A percentile compares a stretch with the other conserved stretches of the same genome.
These are phyloP conservation scores for Leptographium galeiforme DNA, from an alignment of 2,329 filamentous ascomycete species.

Conservation along the genomic window DNA sequence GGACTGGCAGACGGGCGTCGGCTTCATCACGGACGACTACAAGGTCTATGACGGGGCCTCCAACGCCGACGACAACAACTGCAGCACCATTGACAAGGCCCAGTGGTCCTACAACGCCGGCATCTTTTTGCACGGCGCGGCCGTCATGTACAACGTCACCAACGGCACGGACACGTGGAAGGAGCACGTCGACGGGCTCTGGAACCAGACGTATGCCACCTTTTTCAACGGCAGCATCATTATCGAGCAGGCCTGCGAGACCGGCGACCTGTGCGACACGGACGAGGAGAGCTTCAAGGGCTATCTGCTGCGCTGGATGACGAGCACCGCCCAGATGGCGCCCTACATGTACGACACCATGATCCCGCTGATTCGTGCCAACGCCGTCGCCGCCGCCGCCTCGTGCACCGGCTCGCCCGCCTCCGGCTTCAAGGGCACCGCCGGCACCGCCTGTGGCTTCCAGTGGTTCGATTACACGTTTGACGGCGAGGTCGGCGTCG, in stretches of 20 bases:
- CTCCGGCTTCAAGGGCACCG: conserved; percentile 32
- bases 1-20: conserved; percentile 44
- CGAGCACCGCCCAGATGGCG: conserved; percentile 39
- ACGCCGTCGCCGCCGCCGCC: conserved; percentile 36
- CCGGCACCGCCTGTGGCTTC: conserved; percentile 54
- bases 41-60: conserved; percentile 45
- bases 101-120: conserved; percentile 62
- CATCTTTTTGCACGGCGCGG: conserved; percentile 47
- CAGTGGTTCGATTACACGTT: conserved; percentile 44
- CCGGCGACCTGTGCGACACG: conserved; percentile 44
- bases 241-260: conserved; percentile 56
- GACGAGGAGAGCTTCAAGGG: conserved; percentile 69
- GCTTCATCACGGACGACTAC: conserved; percentile 42
- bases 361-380: conserved; percentile 34
- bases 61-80: conserved; percentile 26
- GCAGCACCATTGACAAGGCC: conserved; percentile 38
- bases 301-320: conserved; percentile 56
- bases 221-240: conserved; percentile 44
- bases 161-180: conserved; percentile 37
- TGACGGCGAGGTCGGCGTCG: conserved; percentile 49
- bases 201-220: conserved; percentile 37
- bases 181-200: conserved; percentile 43
- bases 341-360: conserved; percentile 37
- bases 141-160: conserved; percentile 52
- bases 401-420: conserved; percentile 35